Evolutionary conservation across 192 early-diverging fungal species (phyloP), one percentile per base, ranked within the genome.

Genomic region (Phycomyces blakesleeanus): DNA sequence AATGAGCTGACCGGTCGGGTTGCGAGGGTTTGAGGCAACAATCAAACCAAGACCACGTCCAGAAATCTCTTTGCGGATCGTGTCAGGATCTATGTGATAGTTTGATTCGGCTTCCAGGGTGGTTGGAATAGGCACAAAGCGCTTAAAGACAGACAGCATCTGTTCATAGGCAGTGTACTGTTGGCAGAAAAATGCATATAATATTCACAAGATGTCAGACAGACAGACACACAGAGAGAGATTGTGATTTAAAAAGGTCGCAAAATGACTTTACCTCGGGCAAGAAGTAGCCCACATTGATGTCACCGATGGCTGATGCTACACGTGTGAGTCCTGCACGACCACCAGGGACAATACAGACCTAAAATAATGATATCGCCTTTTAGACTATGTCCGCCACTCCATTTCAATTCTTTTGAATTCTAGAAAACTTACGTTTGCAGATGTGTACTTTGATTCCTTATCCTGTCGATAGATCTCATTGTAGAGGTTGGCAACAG

Each of bases 331-430:
- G 67, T 2, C 78, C 80, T 11, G 80, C 80, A 25, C 80, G 67
- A 38, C 80, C 80, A 61, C 80, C 80, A 20, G 80, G 80, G 41
- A 80, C 78, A 63, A 81, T 77, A 42, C 80, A 81, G 3, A 81
- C 64, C 64, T 66, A 51, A 8, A 50, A 44, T n/a, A n/a, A n/a
- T n/a, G 29, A 34, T 34, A 34, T n/a, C n/a, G n/a, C 29, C 29
- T 34, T 34, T 34, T 2, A 34, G 29, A n/a, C n/a, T n/a, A n/a
- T n/a, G n/a, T n/a, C n/a, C n/a, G 42, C 42, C 42, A 44, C 9
- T 44, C 16, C 51, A 53, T 55, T 15, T 14, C 50, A 5, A 26
- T 44, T n/a, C n/a, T n/a, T n/a, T n/a, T n/a, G n/a, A 7, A 34
- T 34, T 34, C 29, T 34, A 2, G 29, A n/a, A n/a, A 7, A 49